Base-by-base conservation (phyloP, 208 protist genomes). In the Trypanosomatidae sp. region DNA sequence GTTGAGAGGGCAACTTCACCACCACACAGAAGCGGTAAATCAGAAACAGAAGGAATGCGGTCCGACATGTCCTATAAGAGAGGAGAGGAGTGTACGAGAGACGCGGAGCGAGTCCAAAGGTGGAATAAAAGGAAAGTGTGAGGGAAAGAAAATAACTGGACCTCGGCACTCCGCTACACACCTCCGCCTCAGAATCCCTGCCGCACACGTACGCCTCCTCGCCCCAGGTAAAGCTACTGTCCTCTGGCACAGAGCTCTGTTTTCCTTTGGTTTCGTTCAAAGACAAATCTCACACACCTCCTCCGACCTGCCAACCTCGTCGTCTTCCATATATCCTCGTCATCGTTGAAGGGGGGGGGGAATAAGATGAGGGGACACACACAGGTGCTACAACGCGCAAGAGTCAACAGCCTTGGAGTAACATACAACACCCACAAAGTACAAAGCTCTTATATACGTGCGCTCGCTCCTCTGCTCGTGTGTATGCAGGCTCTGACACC, bases 71-170 rank as follows among this genome's bases (percentile, higher is more conserved):
- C 36, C 36, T 39, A 36, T 36, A 67, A 79, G 73, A 66, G 39
- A 49, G 49, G 68, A 74, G 43, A 68, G 68, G 50, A 41, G 43
- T 10, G 46, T 12, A 13, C 10, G 47, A 73, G 66, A 66, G 66
- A 69, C 50, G 58, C 17, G 59, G 33, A 78, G 41, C 10, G 19
- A 41, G 22, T 39, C 36, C 36, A 39, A 39, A 3, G 36, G 36
- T 39, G 36, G 36, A 39, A 39, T 39, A 75, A 33, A 43, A 25
- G 36, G 41, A 19, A 30, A n/a, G n/a, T n/a, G 46, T 55, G 9
- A 66, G 43, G 28, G 50, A 59, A 33, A 36, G 15, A 33, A 33
- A 59, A 59, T 10, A 59, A 50, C 10, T 3, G 15, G 28, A 19
- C 28, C 13, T 8, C 55, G 1, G 28, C 55, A 59, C 55, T 59